Evolutionary conservation across 192 early-diverging fungal species (phyloP), one percentile per base, ranked within the genome.

Genomic region (Backusella psychrophila): DNA sequence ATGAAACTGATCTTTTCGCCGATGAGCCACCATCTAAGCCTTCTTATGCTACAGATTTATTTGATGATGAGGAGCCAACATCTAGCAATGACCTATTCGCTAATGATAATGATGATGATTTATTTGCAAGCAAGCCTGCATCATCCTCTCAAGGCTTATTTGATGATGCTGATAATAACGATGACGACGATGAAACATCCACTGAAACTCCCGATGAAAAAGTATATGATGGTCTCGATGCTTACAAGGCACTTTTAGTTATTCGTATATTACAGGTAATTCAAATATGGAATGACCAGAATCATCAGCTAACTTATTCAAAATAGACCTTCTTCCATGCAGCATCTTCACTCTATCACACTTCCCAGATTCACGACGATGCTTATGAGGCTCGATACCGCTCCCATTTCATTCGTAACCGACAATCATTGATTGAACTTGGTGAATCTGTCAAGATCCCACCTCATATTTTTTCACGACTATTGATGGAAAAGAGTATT

Each of bases 191-290:
- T 33, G 70, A 71, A 31, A 71, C 26, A 2, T 35, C 42, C 9
- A 31, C n/a, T 34, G 23, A 67, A 19, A 63, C 26, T 4, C 26
- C 56, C 14, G 23, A 63, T 63, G 56, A 68, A 29, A 52, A 11
- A 17, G 19, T 26, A 19, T 14, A 69, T 38, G 71, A 74, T 35
- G 73, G 65, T 9, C 42, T 79, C 33, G 41, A 63, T 42, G 66
- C 84, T 12, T 92, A 90, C 79, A 90, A 92, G 73, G 86, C 86
- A 79, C 80, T 86, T n/a, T 69, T 93, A 67, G 85, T 84, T 2
- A 90, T 90, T 73, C 81, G 88, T 23, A 82, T 92, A 71, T 73
- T 92, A 34, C 90, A 93, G 85, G 86, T 89, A 88, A 74, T 8
- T 26, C 21, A 41, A 38, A 12, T 41, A 59, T 3, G 41, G 39